Percentiles rank a stretch among this genome's conserved stretches.
These are phyloP conservation scores for Paecilomyces variotii DNA, from an alignment of 2,329 filamentous ascomycete species.

Conservation along the genomic window DNA sequence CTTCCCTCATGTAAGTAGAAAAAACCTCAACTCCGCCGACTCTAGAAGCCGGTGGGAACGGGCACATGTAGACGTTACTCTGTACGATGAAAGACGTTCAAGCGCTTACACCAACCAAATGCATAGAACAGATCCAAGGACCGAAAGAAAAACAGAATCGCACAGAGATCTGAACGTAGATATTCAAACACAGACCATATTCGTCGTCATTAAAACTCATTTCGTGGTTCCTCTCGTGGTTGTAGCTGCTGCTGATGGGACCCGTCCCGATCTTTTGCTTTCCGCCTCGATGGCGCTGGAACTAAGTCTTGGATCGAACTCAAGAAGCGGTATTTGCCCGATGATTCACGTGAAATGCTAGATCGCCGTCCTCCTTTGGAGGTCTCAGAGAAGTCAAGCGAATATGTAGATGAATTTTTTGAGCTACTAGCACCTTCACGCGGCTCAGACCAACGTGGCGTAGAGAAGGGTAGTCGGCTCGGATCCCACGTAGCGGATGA, in stretches of 20 bases:
- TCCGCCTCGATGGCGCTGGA: conserved; percentile 31
- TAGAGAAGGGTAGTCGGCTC: conserved; percentile 31
- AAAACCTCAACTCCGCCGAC: neutral
- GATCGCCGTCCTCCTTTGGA: conserved; percentile 28
- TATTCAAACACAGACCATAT: neutral
- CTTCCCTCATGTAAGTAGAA: neutral
- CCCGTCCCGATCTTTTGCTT: conserved; percentile 33
- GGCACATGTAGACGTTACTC: neutral
- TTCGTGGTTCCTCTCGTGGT: conserved; percentile 26
- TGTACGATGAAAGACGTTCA: neutral
- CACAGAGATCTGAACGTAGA: neutral
- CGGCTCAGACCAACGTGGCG: conserved; percentile 32
- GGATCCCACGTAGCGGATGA: conserved; percentile 37
- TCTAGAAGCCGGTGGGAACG: neutral
- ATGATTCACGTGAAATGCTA: conserved; percentile 30
- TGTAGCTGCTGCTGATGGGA: conserved; percentile 15
- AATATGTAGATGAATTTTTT: conserved; percentile 41
- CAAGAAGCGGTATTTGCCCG: conserved; percentile 36
- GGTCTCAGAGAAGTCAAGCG: conserved; percentile 31
- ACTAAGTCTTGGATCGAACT: conserved; percentile 39
- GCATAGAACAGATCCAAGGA: neutral
- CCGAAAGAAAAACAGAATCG: neutral
- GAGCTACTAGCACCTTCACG: conserved; percentile 37
- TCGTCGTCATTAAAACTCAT: conserved; percentile 17
- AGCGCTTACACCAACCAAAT: neutral